Base-by-base conservation (phyloP, 495 filamentous ascomycete species). In the Amniculicola lignicola region DNA sequence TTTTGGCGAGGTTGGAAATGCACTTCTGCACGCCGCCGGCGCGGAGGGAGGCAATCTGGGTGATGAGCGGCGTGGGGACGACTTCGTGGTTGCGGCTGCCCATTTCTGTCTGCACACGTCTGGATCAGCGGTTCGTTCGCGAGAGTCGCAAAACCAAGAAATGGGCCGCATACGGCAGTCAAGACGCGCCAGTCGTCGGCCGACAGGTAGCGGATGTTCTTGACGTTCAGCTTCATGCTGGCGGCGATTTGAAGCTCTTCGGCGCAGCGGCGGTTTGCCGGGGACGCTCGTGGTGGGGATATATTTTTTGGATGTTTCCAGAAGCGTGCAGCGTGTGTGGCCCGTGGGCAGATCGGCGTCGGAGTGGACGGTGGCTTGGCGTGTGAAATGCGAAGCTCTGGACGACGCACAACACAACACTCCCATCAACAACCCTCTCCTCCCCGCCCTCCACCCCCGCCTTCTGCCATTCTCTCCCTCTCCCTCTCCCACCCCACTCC, bases 71-170 rank as follows among this genome's bases (percentile, higher is more conserved):
- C 2, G 91, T 96, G 1, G 93, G 93, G 15, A 99, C 90, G 31
- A 97, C 77, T 74, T 97, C 93, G 72, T 99, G 93, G 77, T 97
- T 97, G 66, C 86, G 90, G 72, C 85, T 90, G 66, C 91, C 94
- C 67, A 83, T 83, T 71, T 99, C 93, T 62, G 91, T 86, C 90
- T 96, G 64, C 14, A 24, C 15, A 51, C 45, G 9, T 59, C 56
- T 59, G 23, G 33, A 53, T 78, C 64, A 75, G 69, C 50, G 47
- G 60, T 69, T 49, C 66, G 61, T 66, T 63, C 58, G 59, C 37
- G 61, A 58, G 58, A 60, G 58, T 54, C 44, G 47, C 44, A 47
- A 16, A 16, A 11, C 14, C 22, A 22, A 25, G 6, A 21, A 40
- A n/a, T 28, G 40, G 15, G 23, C 16, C 22, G 69, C 84, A 36